These are phyloP conservation scores for Penicillium sp. DNA, from an alignment of 2,329 filamentous ascomycete genomes.

Conservation along the genomic window DNA sequence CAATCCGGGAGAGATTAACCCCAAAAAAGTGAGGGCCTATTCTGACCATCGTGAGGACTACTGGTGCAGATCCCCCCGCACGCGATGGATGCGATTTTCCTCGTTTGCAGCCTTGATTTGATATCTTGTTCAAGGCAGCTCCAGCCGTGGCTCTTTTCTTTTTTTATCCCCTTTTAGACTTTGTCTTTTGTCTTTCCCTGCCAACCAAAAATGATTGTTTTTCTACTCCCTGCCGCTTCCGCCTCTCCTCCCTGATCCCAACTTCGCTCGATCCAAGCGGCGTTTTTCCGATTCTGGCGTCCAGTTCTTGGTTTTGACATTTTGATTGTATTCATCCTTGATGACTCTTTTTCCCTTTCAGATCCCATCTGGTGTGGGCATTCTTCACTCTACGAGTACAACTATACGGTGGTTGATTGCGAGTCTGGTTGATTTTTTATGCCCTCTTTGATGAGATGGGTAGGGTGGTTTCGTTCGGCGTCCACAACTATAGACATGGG, in stretches of 20 bases:
- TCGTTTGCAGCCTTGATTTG: constrained; percentile 7
- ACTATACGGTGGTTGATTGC: constrained; percentile 21
- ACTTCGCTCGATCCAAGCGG: constrained; percentile 10
- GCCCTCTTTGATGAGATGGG: constrained; percentile 31
- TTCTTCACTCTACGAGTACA: constrained; percentile 27
- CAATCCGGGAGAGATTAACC: neutral
- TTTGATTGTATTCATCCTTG: constrained; percentile 18
- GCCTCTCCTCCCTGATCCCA: neutral
- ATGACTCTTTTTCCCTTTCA: constrained; percentile 14
- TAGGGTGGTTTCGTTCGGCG: constrained; percentile 40
- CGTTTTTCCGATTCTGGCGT: constrained; percentile 12
- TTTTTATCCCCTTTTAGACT: neutral
- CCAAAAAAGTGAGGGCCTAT: constrained; percentile 1
- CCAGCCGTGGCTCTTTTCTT: neutral
- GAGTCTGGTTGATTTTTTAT: constrained; percentile 30
- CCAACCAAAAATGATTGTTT: neutral
- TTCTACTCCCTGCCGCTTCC: neutral
- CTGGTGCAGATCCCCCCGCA: neutral
- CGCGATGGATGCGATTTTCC: constrained; percentile 4
- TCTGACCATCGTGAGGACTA: constrained; percentile 8
- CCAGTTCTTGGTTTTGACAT: constrained; percentile 3
- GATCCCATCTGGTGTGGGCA: constrained; percentile 27
- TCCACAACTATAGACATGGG: constrained; percentile 44
- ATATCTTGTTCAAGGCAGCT: constrained; percentile 4
- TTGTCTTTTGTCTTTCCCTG: neutral